A percentile compares a stretch with the other conserved stretches of the same genome.
phyloP scores from a whole-genome alignment of 805 yeast species.

The Ogataea polymorpha region DNA sequence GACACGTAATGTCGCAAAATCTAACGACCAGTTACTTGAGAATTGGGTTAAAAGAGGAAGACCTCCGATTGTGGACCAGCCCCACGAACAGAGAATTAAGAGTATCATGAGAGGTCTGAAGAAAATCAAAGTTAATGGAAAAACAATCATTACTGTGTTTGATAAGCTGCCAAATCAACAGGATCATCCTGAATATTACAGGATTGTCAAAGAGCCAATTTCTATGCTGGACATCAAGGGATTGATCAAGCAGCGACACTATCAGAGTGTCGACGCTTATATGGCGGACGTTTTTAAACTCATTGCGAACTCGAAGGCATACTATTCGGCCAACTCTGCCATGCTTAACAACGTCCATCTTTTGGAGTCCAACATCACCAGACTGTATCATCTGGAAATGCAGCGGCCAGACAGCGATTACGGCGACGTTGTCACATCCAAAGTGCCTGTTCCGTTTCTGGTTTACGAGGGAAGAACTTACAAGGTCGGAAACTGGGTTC shows the following conservation, averaged over 20 bases:
- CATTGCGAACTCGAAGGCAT: slow-evolving; percentile 70
- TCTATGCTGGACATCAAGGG: slow-evolving; percentile 72
- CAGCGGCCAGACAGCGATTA: slow-evolving; percentile 80
- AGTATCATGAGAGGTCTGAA: slow-evolving; percentile 78
- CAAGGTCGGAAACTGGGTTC: slow-evolving; percentile 93
- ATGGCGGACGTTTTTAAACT: slow-evolving; percentile 72
- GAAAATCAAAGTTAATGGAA: slow-evolving; percentile 60
- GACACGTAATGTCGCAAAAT: slow-evolving; percentile 18
- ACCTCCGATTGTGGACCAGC: slow-evolving; percentile 88
- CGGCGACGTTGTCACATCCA: slow-evolving; percentile 48
- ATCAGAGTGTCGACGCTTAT: slow-evolving; percentile 70
- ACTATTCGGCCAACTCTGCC: slow-evolving; percentile 54
- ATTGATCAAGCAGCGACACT: slow-evolving; percentile 81
- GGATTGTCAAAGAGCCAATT: slow-evolving; percentile 54
- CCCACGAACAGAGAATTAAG: slow-evolving; percentile 89
- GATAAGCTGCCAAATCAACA: slow-evolving; percentile 78
- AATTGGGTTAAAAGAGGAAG: slow-evolving; percentile 75
- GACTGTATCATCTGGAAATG: slow-evolving; percentile 63
- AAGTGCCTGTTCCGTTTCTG: slow-evolving; percentile 74
- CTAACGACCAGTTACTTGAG: slow-evolving; percentile 28
- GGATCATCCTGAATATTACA: slow-evolving; percentile 52
- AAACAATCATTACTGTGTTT: slow-evolving; percentile 47
- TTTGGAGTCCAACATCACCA: slow-evolving; percentile 60
- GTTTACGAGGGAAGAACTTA: slow-evolving; percentile 69
- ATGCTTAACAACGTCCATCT: slow-evolving; percentile 58